Conservation (phyloP, 352 stramenopile species). For the Phytophthora brassicae region DNA sequence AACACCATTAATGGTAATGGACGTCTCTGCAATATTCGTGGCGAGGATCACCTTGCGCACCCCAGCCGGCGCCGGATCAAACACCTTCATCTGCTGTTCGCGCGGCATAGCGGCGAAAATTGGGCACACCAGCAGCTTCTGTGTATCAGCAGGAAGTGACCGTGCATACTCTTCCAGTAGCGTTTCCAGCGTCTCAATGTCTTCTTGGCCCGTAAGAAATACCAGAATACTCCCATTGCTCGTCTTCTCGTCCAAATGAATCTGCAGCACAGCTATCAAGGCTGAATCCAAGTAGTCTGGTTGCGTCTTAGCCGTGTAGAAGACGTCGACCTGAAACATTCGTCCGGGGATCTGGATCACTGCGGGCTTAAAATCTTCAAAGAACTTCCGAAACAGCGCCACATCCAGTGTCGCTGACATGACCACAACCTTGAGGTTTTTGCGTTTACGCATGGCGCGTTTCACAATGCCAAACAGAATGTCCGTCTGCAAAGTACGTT, state of each 20-base stretch:
- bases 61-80: slow-evolving; percentile 76
- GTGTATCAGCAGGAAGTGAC: slow-evolving; percentile 59
- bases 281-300: slow-evolving; percentile 91
- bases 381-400: slow-evolving; percentile 93
- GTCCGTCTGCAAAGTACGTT: slow-evolving; percentile 88
- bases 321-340: slow-evolving; percentile 89
- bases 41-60: slow-evolving; percentile 93
- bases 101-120: slow-evolving; percentile 96
- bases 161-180: slow-evolving; percentile 84
- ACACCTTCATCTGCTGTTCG: slow-evolving; percentile 94
- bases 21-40: slow-evolving; percentile 98
- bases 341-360: slow-evolving; percentile 89
- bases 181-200: slow-evolving; percentile 93
- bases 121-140: slow-evolving; percentile 91
- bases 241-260: slow-evolving; percentile 82
- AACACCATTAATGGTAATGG: slow-evolving; percentile 98
- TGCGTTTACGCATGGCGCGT: slow-evolving; percentile 75
- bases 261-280: slow-evolving; percentile 88
- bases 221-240: slow-evolving; percentile 91
- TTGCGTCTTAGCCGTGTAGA: slow-evolving; percentile 87
- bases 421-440: slow-evolving; percentile 94
- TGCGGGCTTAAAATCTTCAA: slow-evolving; percentile 79
- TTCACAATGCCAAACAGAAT: slow-evolving; percentile 91
- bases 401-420: slow-evolving; percentile 99
- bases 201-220: slow-evolving; percentile 95